Base-by-base conservation (phyloP, 2,329 filamentous ascomycete genomes). In the Aspergillus spinulosporus region DNA sequence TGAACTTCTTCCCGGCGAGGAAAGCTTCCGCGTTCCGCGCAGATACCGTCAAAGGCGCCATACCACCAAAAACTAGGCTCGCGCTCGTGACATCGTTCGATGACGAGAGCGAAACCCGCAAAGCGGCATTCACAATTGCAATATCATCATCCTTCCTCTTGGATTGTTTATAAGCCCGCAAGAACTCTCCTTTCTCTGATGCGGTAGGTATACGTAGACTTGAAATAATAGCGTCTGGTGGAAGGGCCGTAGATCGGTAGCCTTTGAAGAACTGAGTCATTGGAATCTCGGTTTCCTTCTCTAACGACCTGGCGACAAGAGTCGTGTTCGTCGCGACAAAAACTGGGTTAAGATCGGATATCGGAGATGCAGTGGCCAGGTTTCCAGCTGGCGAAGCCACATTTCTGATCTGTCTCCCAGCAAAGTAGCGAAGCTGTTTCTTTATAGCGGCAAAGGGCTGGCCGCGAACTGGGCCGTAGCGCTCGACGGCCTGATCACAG, bases 71-170 rank as follows among this genome's bases (percentile, higher is more conserved):
- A 3, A 96, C 89, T 21, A 99, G 80, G 65, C 88, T 90, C 58
- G 85, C 87, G 61, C 87, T 86, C 59, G 86, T 81, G 4, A 97
- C 90, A 1, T 84, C 71, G 42, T 93, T 84, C 1, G 82, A 80
- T 2, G 88, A 82, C 39, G 87, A 83, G 2, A 97, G 75, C 4
- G 83, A 84, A 4, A 97, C 81, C 36, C 90, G 84, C 56, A 97
- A 74, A 1, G 93, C 92, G 29, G 89, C 86, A 48, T 95, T 97
- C 26, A 97, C 94, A 65, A 99, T 97, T 2, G 94, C 94, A 69
- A 99, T 97, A 69, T 99, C 94, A 66, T 99, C 94, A 66, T 99
- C 94, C 70, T 97, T 97, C 63, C 94, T 81, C 79, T 99, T 99
- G 0, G 94, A 86, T 72, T 97, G 93, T 75, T 99, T 99, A 75